A percentile compares a stretch with the other conserved stretches of the same genome.
Evolutionary conservation across 2,329 filamentous ascomycete genomes (phyloP).

Genomic region (Helicocarpus griseus): DNA sequence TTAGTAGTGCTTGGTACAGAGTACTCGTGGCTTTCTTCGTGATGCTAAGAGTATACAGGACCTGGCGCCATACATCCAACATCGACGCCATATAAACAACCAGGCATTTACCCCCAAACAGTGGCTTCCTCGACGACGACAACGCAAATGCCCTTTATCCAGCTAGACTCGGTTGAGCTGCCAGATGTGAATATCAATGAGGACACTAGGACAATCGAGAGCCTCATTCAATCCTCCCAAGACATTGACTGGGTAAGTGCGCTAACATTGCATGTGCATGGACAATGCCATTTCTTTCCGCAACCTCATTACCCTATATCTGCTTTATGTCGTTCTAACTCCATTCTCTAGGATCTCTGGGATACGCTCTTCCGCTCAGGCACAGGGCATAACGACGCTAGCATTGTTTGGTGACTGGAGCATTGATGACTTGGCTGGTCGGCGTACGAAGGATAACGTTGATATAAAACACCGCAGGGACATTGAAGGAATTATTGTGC

Average conservation of each 20-base stretch:
- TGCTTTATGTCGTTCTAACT: not conserved
- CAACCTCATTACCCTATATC: not conserved
- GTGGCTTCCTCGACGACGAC: too few species aligned
- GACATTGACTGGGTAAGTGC: conserved; percentile 1
- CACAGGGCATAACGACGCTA: not conserved
- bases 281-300: not conserved
- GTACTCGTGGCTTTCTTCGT: too few species aligned
- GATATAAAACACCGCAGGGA: too few species aligned
- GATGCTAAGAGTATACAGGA: not conserved
- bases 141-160: not conserved
- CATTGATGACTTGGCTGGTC: too few species aligned
- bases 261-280: not conserved
- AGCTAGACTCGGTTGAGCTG: not conserved
- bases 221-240: not conserved
- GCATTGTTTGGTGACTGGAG: not conserved
- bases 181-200: not conserved
- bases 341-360: not conserved
- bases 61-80: not conserved
- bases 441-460: too few species aligned
- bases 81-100: not conserved
- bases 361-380: not conserved
- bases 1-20: not conserved
- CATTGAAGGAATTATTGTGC: too few species aligned
- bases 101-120: not conserved
- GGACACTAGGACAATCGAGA: not conserved